A percentile compares a stretch with the other conserved stretches of the same genome.
Evolutionary conservation across 495 filamentous ascomycete species (phyloP).

Genomic region (Xylaria longipes): DNA sequence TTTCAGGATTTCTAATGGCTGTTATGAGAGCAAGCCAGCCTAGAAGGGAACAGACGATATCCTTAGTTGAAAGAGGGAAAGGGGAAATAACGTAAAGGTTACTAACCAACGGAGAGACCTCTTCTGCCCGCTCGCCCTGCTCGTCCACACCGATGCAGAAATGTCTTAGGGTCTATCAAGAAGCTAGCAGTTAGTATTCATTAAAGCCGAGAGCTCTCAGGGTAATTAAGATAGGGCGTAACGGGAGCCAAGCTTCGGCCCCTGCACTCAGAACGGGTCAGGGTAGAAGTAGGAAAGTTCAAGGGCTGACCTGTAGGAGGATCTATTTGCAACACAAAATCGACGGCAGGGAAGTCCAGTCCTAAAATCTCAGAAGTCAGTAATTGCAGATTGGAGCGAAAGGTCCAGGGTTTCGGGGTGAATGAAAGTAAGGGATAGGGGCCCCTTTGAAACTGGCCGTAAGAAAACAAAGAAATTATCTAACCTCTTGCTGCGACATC

Average conservation of each 20-base stretch:
- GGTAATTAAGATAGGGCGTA: not conserved
- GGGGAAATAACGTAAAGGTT: not conserved
- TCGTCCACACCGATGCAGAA: constrained; percentile 92
- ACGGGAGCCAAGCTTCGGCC: not conserved
- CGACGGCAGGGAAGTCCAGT: constrained; percentile 92
- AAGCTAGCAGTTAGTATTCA: not conserved
- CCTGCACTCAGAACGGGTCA: not conserved
- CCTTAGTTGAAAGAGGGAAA: not conserved
- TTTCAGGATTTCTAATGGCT: not conserved
- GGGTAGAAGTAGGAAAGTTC: not conserved
- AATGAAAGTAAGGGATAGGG: not conserved
- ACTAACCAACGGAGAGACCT: constrained; percentile 71
- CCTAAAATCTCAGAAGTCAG: constrained; percentile 70
- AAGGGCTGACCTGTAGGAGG: constrained; percentile 58
- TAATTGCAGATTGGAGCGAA: constrained; percentile 21
- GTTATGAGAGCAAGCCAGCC: not conserved
- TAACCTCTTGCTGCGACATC: constrained; percentile 63
- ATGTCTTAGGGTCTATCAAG: constrained; percentile 83
- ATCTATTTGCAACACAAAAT: constrained; percentile 92
- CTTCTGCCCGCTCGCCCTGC: constrained; percentile 87
- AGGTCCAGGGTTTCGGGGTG: not conserved
- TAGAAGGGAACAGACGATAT: not conserved
- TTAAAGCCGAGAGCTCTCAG: not conserved
- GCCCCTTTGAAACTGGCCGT: not conserved
- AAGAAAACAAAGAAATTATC: not conserved